Evolutionary conservation across 495 filamentous ascomycete species (phyloP).

Genomic region (Polyplosphaeria fusca): DNA sequence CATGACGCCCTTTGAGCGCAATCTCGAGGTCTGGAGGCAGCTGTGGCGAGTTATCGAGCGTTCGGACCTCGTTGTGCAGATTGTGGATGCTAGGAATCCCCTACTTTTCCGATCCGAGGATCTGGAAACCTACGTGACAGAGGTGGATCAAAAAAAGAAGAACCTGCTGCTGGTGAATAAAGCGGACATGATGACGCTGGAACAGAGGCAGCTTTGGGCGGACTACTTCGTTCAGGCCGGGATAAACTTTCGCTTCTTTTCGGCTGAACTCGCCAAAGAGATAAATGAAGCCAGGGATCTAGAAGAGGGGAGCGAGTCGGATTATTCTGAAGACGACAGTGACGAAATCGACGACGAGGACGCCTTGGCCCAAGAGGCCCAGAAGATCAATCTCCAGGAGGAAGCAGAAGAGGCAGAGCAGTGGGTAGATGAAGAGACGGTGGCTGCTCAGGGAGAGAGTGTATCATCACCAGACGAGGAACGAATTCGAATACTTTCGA

Average conservation of each 20-base stretch:
- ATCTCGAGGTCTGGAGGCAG: conserved; percentile 97
- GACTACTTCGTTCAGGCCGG: conserved; percentile 76
- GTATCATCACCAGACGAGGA: conserved; percentile 41
- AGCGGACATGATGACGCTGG: conserved; percentile 95
- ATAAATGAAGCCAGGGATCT: conserved; percentile 65
- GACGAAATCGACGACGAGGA: conserved; percentile 33
- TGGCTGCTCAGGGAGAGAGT: conserved; percentile 20
- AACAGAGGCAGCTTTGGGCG: conserved; percentile 83
- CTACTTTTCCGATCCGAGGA: conserved; percentile 92
- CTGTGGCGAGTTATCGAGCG: conserved; percentile 98
- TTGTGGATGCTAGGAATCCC: conserved; percentile 95
- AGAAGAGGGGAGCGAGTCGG: conserved; percentile 48
- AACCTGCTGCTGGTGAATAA: conserved; percentile 97
- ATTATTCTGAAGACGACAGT: conserved; percentile 25
- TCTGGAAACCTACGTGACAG: conserved; percentile 88
- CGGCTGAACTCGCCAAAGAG: conserved; percentile 85
- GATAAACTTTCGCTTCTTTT: conserved; percentile 94
- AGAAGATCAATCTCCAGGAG: conserved; percentile 31
- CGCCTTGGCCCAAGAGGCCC: conserved; percentile 34
- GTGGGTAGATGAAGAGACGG: conserved; percentile 38
- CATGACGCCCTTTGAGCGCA: conserved; percentile 98
- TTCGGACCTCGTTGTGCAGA: conserved; percentile 94
- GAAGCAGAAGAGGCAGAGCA: conserved; percentile 44
- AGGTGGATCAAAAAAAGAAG: conserved; percentile 80
- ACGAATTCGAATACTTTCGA: conserved; percentile 75